These are phyloP conservation scores for Trypanosoma mega DNA, from an alignment of 208 protist genomes.

Conservation along the genomic window DNA sequence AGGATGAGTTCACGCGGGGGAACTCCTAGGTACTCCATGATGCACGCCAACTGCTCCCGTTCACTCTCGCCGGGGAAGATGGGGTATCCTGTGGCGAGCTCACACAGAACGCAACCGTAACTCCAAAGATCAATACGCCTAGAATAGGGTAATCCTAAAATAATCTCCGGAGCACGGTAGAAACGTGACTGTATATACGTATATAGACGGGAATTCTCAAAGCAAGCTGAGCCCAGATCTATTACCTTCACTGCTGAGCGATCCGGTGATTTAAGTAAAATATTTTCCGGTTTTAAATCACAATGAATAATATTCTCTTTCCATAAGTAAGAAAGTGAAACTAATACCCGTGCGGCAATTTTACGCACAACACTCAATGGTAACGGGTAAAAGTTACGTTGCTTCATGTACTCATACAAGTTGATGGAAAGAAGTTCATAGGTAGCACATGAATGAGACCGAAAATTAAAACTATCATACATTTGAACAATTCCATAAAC, in stretches of 20 bases:
- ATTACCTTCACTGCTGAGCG: conserved; percentile 94
- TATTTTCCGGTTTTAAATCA: conserved; percentile 97
- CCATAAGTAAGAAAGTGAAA: conserved; percentile 77
- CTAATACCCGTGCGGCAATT: conserved; percentile 66
- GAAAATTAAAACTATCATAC: conserved; percentile 68
- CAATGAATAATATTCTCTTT: conserved; percentile 93
- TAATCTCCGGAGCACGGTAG: conserved; percentile 91
- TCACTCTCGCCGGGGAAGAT: conserved; percentile 91
- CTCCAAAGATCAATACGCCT: conserved; percentile 92
- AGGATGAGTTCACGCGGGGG: conserved; percentile 57
- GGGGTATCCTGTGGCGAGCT: conserved; percentile 91
- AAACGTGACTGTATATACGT: conserved; percentile 94
- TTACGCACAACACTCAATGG: conserved; percentile 56
- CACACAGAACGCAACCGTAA: conserved; percentile 92
- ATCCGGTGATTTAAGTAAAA: conserved; percentile 78
- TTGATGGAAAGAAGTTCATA: conserved; percentile 74
- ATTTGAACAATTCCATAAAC: conserved; percentile 73
- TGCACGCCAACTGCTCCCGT: conserved; percentile 77
- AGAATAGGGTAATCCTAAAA: conserved; percentile 76
- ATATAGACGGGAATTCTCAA: conserved; percentile 83
- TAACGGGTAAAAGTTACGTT: conserved; percentile 78
- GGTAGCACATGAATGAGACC: conserved; percentile 73
- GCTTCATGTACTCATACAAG: conserved; percentile 77
- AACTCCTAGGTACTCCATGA: conserved; percentile 86
- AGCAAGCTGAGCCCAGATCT: conserved; percentile 97